phyloP scores from a whole-genome alignment of 306 rosid species.

The Quercus bicolor region DNA sequence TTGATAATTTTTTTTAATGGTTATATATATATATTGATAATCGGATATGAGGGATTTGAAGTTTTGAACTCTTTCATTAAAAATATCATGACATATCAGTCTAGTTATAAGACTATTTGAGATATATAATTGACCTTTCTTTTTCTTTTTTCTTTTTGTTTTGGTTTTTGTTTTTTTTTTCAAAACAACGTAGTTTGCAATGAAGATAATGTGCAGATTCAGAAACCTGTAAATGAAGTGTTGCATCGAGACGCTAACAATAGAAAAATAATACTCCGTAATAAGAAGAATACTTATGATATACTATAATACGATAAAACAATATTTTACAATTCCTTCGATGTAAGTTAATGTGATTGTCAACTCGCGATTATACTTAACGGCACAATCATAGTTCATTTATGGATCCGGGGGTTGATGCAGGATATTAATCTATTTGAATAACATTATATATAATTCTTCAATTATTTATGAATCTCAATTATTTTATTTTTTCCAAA shows the following conservation, averaged over 20 bases:
- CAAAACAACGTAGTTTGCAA: slow-evolving; percentile 15
- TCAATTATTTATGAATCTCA: neutral
- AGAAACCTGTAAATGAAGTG: slow-evolving; percentile 11
- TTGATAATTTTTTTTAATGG: too few species aligned
- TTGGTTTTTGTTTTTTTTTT: too few species aligned
- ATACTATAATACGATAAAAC: neutral
- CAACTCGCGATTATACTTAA: slow-evolving; percentile 47
- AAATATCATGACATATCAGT: too few species aligned
- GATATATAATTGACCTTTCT: too few species aligned
- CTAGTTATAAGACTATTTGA: too few species aligned
- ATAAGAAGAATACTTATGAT: too few species aligned
- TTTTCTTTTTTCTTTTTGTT: fast-evolving
- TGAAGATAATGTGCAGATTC: slow-evolving; percentile 20
- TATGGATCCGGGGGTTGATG: neutral
- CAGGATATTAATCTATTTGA: neutral
- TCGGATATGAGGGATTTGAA: too few species aligned
- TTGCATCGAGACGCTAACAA: slow-evolving; percentile 35
- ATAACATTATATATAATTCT: neutral
- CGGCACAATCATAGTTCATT: slow-evolving; percentile 33
- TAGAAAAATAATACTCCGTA: neutral
- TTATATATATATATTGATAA: too few species aligned
- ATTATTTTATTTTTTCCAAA: neutral
- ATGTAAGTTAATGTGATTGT: slow-evolving; percentile 35
- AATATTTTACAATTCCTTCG: slow-evolving; percentile 1
- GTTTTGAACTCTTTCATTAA: too few species aligned